A percentile compares a stretch with the other conserved stretches of the same genome.
Evolutionary conservation across 2,329 filamentous ascomycete genomes (phyloP).

Genomic region (Arthrobotrys sphaeroides): DNA sequence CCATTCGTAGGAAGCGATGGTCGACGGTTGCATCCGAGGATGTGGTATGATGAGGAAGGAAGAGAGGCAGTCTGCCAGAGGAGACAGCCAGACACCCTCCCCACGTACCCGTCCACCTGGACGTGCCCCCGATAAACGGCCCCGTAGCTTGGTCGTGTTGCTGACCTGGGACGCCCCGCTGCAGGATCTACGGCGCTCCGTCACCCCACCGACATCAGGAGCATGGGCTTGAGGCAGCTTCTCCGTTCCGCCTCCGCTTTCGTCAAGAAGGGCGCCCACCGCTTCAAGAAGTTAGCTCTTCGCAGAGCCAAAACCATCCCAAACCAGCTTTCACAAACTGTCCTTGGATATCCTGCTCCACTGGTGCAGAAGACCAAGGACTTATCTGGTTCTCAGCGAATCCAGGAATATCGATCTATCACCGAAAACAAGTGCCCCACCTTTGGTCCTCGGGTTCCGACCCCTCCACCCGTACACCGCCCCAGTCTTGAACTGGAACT

Average conservation of each 20-base stretch:
- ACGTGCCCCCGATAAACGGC: too few relatives aligned
- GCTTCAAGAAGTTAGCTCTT: constrained; percentile 33
- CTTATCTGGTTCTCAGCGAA: constrained; percentile 21
- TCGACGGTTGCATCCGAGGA: not conserved
- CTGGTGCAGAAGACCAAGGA: not conserved
- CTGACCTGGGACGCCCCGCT: constrained; percentile 6
- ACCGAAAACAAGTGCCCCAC: not conserved
- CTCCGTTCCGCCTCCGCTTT: constrained; percentile 7
- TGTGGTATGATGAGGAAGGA: not conserved
- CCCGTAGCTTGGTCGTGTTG: constrained; percentile 34
- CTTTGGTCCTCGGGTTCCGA: constrained; percentile 34
- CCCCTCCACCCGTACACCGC: constrained; percentile 20
- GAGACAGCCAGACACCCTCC: not conserved
- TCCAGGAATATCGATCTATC: constrained; percentile 22
- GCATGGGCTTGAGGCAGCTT: constrained; percentile 41
- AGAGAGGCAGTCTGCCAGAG: not conserved
- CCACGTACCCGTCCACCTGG: too few relatives aligned
- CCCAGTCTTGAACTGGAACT: not conserved
- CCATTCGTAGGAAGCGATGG: not conserved
- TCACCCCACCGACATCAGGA: constrained; percentile 30
- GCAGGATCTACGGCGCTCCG: constrained; percentile 31
- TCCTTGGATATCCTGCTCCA: constrained; percentile 18
- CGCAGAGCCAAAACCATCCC: constrained; percentile 32
- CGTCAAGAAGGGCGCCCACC: not conserved
- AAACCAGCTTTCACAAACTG: constrained; percentile 26